A percentile compares a stretch with the other conserved stretches of the same genome.
phyloP scores from a whole-genome alignment of 306 rosid genomes.

The Begonia fuchsioides region DNA sequence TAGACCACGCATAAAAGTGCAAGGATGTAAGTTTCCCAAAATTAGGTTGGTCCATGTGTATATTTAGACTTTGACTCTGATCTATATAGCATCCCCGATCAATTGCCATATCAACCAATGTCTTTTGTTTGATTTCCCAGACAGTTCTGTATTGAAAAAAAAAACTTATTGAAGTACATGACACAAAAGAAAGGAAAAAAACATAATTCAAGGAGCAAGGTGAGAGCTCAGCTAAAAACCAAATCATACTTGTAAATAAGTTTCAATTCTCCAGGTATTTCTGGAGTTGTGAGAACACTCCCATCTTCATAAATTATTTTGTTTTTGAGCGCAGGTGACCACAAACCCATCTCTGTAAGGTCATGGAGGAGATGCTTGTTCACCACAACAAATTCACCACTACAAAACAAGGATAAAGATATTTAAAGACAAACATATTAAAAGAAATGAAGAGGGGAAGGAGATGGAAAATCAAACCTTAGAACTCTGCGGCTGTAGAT shows the following conservation, averaged over 20 bases:
- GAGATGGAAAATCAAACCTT: slow-evolving; percentile 29
- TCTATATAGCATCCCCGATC: slow-evolving; percentile 82
- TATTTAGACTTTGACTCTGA: slow-evolving; percentile 86
- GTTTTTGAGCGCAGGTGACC: slow-evolving; percentile 69
- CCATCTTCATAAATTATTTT: slow-evolving; percentile 56
- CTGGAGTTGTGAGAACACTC: slow-evolving; percentile 51
- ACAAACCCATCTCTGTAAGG: slow-evolving; percentile 79
- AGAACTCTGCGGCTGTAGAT: slow-evolving; percentile 75
- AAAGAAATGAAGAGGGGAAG: background rate
- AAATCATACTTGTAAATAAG: slow-evolving; percentile 53
- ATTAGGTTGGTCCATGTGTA: slow-evolving; percentile 86
- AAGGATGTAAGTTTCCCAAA: slow-evolving; percentile 79
- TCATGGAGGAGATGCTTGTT: slow-evolving; percentile 82
- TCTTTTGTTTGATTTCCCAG: slow-evolving; percentile 92
- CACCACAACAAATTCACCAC: slow-evolving; percentile 92
- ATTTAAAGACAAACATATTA: slow-evolving; percentile 10
- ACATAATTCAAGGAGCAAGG: background rate
- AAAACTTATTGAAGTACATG: slow-evolving; percentile 10
- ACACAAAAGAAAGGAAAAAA: background rate
- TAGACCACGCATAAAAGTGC: slow-evolving; percentile 87
- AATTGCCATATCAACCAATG: slow-evolving; percentile 83
- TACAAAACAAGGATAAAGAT: slow-evolving; percentile 10
- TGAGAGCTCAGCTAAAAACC: background rate
- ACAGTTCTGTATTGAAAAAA: slow-evolving; percentile 46
- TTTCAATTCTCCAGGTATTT: slow-evolving; percentile 59